Evolutionary conservation across 2,329 filamentous ascomycete genomes (phyloP).

Genomic region (Alternaria sp.): DNA sequence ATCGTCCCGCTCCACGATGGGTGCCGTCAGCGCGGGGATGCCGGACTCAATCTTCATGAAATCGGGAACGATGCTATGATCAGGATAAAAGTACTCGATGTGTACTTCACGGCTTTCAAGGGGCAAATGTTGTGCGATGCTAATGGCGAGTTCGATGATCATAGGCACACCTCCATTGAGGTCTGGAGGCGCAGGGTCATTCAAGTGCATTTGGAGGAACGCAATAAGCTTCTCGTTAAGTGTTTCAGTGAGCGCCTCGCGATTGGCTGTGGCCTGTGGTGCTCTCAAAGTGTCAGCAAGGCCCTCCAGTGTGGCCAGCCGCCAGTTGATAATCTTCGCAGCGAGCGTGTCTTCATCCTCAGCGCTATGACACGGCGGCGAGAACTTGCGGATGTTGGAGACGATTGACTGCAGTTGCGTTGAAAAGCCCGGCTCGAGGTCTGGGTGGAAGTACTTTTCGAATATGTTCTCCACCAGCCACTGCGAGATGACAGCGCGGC

Average conservation of each 20-base stretch:
- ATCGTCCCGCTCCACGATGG: constrained; percentile 51
- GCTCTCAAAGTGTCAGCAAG: constrained; percentile 73
- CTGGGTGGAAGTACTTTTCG: constrained; percentile 89
- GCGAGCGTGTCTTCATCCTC: constrained; percentile 91
- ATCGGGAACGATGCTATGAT: constrained; percentile 70
- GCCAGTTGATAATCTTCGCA: constrained; percentile 88
- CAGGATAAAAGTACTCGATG: constrained; percentile 84
- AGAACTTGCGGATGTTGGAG: constrained; percentile 80
- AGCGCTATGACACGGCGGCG: constrained; percentile 74
- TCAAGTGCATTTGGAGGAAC: constrained; percentile 74
- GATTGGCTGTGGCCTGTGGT: constrained; percentile 69
- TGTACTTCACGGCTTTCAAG: constrained; percentile 90
- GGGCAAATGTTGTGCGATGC: constrained; percentile 84
- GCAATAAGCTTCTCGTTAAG: constrained; percentile 74
- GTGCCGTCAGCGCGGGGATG: constrained; percentile 55
- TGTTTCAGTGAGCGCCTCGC: constrained; percentile 60
- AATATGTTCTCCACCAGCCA: constrained; percentile 95
- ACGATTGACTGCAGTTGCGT: constrained; percentile 84
- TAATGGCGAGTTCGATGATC: constrained; percentile 90
- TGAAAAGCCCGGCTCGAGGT: constrained; percentile 77
- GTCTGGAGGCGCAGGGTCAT: constrained; percentile 77
- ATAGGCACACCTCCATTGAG: constrained; percentile 88
- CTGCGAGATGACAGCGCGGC: constrained; percentile 83
- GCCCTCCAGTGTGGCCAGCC: constrained; percentile 92
- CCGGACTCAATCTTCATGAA: constrained; percentile 83